Evolutionary conservation across 345 rosid species (phyloP).

Genomic region (Citrus australasica): DNA sequence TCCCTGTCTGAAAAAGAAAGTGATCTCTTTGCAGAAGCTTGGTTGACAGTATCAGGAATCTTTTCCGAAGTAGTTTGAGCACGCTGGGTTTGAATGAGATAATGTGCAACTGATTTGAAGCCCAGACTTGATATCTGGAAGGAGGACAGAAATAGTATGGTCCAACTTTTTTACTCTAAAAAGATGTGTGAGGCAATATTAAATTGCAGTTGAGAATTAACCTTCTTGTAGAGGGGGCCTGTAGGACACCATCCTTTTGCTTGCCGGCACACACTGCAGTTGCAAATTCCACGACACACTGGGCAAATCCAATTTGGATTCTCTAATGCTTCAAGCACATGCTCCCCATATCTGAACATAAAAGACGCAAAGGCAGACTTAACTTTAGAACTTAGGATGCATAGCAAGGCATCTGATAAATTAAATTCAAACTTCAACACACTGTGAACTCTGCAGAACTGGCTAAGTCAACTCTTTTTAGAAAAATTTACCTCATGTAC

Average conservation of each 20-base stretch:
- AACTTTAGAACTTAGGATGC: background rate
- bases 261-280: slow-evolving; percentile 84
- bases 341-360: slow-evolving; percentile 76
- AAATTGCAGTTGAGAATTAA: slow-evolving; percentile 11
- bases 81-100: slow-evolving; percentile 62
- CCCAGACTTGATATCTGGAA: slow-evolving; percentile 61
- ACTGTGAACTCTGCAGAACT: background rate
- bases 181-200: background rate
- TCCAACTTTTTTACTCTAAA: background rate
- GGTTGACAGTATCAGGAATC: slow-evolving; percentile 25
- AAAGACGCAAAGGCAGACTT: background rate
- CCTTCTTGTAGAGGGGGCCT: slow-evolving; percentile 72
- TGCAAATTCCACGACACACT: slow-evolving; percentile 86
- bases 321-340: slow-evolving; percentile 81
- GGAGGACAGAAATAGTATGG: slow-evolving; percentile 15
- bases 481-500: slow-evolving; percentile 64
- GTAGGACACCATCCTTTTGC: slow-evolving; percentile 84
- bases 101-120: slow-evolving; percentile 94
- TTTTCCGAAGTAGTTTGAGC: slow-evolving; percentile 28
- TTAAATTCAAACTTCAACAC: slow-evolving; percentile 1
- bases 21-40: slow-evolving; percentile 59
- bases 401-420: background rate
- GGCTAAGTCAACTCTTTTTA: background rate
- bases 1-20: slow-evolving; percentile 44
- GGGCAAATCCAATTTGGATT: slow-evolving; percentile 86